A percentile compares a stretch with the other conserved stretches of the same genome.
Evolutionary conservation across 1,284 basidiomycete species (phyloP).

Genomic region (Moniliella sp.): DNA sequence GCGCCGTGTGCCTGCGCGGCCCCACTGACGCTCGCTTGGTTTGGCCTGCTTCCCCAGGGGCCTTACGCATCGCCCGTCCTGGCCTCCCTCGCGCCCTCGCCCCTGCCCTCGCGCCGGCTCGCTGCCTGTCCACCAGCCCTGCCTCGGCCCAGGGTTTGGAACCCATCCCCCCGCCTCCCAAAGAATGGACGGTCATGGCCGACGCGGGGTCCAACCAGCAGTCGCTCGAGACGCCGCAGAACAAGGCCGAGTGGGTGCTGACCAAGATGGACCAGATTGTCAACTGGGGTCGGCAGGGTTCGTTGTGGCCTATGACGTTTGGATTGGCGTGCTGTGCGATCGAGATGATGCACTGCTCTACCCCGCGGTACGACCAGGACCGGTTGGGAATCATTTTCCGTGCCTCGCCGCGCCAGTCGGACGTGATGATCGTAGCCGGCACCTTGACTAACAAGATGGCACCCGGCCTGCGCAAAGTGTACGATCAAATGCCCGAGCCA

Average conservation of each 20-base stretch:
- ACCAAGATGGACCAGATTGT: constrained; percentile 87
- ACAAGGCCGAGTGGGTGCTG: constrained; percentile 75
- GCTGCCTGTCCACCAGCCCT: too few relatives aligned
- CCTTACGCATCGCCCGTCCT: too few relatives aligned
- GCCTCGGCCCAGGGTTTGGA: too few relatives aligned
- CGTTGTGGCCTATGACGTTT: constrained; percentile 99
- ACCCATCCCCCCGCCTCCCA: too few relatives aligned
- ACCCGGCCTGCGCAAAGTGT: constrained; percentile 43
- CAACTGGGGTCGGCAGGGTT: constrained; percentile 91
- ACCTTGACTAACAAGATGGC: constrained; percentile 99
- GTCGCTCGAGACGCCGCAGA: not conserved
- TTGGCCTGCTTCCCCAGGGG: too few relatives aligned
- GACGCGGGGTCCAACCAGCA: not conserved
- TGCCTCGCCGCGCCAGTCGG: constrained; percentile 85
- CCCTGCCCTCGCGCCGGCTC: too few relatives aligned
- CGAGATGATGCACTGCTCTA: constrained; percentile 76
- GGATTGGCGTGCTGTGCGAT: constrained; percentile 94
- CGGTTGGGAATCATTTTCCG: constrained; percentile 92
- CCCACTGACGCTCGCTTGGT: too few relatives aligned
- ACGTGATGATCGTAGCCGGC: constrained; percentile 98
- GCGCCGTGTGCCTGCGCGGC: too few relatives aligned
- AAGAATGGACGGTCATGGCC: not conserved
- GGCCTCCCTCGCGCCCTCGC: too few relatives aligned
- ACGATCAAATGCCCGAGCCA: constrained; percentile 33
- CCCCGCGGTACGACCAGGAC: constrained; percentile 95